Evolutionary conservation across 2,329 filamentous ascomycete species (phyloP).

Genomic region (Aspergillus aculeatus): DNA sequence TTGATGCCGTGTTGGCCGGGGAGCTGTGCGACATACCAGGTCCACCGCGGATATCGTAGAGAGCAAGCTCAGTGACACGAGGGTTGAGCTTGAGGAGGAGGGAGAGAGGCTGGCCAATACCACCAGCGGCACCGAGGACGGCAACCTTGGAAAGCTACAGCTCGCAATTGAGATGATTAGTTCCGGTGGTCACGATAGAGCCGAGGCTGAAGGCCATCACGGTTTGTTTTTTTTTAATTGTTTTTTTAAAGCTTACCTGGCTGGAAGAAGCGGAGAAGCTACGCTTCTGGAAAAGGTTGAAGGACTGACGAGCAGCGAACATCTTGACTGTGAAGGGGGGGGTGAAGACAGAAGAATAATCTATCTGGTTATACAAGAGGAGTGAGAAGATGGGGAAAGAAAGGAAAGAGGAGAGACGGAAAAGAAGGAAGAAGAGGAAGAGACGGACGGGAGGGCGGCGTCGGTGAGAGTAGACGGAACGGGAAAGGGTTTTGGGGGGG

Average conservation of each 20-base stretch:
- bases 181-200: neutral
- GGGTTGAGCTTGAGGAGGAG: conserved; percentile 99
- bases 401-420: conserved; percentile 8
- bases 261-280: conserved; percentile 78
- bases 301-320: conserved; percentile 66
- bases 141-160: conserved; percentile 90
- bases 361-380: conserved; percentile 11
- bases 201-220: conserved; percentile 11
- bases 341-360: conserved; percentile 12
- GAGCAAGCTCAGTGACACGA: conserved; percentile 84
- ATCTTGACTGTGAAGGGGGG: conserved; percentile 51
- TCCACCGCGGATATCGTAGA: conserved; percentile 95
- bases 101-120: conserved; percentile 97
- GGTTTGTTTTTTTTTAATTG: conserved; percentile 4
- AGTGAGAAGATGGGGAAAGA: conserved; percentile 22
- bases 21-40: conserved; percentile 65
- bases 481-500: conserved; percentile 11
- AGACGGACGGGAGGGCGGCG: conserved; percentile 11
- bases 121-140: conserved; percentile 93
- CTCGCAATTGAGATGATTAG: conserved; percentile 18
- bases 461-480: conserved; percentile 22
- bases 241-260: conserved; percentile 54
- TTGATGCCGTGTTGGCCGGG: neutral
- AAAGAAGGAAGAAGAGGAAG: conserved; percentile 5
- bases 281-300: conserved; percentile 65